A percentile compares a stretch with the other conserved stretches of the same genome.
Evolutionary conservation across 306 rosid species (phyloP).

Genomic region (Dryas drummondii): DNA sequence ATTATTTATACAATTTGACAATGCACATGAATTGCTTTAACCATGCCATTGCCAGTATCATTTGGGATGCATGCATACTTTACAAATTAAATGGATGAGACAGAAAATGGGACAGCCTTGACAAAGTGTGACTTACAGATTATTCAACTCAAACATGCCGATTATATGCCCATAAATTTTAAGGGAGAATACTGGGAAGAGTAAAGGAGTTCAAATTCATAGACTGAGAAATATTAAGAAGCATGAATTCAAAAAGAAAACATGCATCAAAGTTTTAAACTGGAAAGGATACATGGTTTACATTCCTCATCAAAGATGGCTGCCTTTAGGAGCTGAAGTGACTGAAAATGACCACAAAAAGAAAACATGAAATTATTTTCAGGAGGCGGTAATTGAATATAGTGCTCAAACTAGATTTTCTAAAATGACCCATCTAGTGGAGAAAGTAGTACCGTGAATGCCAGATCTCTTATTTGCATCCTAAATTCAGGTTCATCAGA

Average conservation of each 20-base stretch:
- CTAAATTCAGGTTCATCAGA: constrained; percentile 73
- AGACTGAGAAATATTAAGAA: constrained; percentile 22
- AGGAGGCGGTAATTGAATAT: not conserved
- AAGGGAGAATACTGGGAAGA: constrained; percentile 75
- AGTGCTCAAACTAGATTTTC: not conserved
- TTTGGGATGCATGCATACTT: constrained; percentile 21
- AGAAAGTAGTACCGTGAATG: constrained; percentile 62
- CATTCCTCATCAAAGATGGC: constrained; percentile 84
- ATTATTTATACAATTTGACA: not conserved
- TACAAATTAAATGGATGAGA: constrained; percentile 17
- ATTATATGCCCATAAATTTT: constrained; percentile 88
- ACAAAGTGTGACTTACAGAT: constrained; percentile 61
- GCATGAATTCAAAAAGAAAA: constrained; percentile 22
- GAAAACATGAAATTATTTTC: not conserved
- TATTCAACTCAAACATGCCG: constrained; percentile 97
- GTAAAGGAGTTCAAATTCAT: constrained; percentile 52
- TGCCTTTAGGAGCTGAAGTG: constrained; percentile 76
- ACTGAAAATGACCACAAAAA: constrained; percentile 45
- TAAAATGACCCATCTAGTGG: constrained; percentile 17
- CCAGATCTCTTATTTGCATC: constrained; percentile 76
- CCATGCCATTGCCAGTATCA: constrained; percentile 11
- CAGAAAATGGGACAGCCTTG: constrained; percentile 10
- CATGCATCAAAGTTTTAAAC: constrained; percentile 22
- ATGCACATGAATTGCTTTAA: not conserved
- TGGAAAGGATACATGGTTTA: constrained; percentile 81